Base-by-base conservation (phyloP, 169 alveolate species). In the Plasmodium reichenowi region DNA sequence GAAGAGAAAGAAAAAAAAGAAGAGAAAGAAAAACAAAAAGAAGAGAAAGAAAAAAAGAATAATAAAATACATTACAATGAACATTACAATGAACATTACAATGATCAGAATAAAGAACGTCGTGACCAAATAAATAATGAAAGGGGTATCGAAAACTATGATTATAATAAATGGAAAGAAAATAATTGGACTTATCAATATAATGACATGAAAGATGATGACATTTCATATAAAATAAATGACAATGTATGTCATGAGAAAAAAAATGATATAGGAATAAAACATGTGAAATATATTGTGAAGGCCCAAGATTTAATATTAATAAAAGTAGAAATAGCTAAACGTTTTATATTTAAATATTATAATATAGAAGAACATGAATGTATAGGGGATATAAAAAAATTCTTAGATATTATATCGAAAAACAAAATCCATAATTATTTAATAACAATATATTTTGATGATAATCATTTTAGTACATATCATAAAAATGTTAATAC, bases 401-500 rank as follows among this genome's bases (percentile, higher is more conserved):
- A 26, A 5, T 62, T 80, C 8, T 54, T 80, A 45, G 74, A 80
- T 52, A 56, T 80, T 20, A 80, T 80, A 38, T 80, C 80, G 6
- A 32, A 48, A 3, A 67, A 56, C 7, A 80, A 80, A 26, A 56
- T 48, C 5, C 66, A 38, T 15, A 80, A 80, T 67, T 20, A 80
- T 48, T 10, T 67, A 0, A 20, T 62, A 7, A 60, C 90, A 8
- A 67, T 80, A 26, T 80, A 80, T 62, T 80, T 80, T n/a, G 90
- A 80, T 15, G 90, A 80, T 26, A 8, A 43, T 17, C 54, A 22
- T 2, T 67, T 80, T 32, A 67, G 52, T 9, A 67, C 67, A 0
- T 64, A 74, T 54, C 68, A 85, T 74, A 74, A 45, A 20, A 74
- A 26, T 63, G 74, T 88, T 7, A 73, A 88, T 64, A 24, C 66